phyloP scores from a whole-genome alignment of 208 protist species.

The Borovskyia barvae region DNA sequence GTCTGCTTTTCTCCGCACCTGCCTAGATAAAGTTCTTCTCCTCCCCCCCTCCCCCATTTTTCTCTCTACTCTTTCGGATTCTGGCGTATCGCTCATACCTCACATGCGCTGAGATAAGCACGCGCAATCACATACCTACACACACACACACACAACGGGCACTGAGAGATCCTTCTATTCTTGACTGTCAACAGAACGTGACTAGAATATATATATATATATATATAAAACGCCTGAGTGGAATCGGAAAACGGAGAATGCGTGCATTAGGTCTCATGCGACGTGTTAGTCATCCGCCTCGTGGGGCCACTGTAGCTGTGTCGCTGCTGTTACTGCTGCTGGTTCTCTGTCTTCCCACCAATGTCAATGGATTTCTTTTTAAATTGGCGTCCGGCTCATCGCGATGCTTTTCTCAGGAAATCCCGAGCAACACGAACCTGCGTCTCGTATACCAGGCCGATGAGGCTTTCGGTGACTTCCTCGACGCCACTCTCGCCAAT shows the following conservation, averaged over 20 bases:
- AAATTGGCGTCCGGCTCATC: slow-evolving; percentile 42
- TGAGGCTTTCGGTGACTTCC: slow-evolving; percentile 57
- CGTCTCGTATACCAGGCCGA: slow-evolving; percentile 49
- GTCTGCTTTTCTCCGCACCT: no score
- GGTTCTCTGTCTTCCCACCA: neutral
- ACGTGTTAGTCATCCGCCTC: neutral
- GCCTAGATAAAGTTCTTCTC: neutral
- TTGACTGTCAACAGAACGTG: no score
- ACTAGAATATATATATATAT: no score
- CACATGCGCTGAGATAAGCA: neutral
- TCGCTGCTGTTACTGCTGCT: slow-evolving; percentile 9
- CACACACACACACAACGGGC: neutral
- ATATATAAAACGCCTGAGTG: no score
- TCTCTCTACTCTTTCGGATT: no score
- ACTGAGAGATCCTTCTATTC: no score
- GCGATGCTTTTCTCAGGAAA: slow-evolving; percentile 85
- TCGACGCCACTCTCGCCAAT: slow-evolving; percentile 42
- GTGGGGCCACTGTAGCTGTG: neutral
- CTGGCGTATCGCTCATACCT: neutral
- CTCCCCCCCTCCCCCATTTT: neutral
- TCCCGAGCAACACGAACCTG: slow-evolving; percentile 60
- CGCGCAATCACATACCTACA: neutral
- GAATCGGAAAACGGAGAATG: no score
- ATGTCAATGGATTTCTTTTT: slow-evolving; percentile 43
- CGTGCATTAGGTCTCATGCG: no score